Evolutionary conservation across 352 stramenopile species (phyloP).

Genomic region (Pythium vanterpoolii): DNA sequence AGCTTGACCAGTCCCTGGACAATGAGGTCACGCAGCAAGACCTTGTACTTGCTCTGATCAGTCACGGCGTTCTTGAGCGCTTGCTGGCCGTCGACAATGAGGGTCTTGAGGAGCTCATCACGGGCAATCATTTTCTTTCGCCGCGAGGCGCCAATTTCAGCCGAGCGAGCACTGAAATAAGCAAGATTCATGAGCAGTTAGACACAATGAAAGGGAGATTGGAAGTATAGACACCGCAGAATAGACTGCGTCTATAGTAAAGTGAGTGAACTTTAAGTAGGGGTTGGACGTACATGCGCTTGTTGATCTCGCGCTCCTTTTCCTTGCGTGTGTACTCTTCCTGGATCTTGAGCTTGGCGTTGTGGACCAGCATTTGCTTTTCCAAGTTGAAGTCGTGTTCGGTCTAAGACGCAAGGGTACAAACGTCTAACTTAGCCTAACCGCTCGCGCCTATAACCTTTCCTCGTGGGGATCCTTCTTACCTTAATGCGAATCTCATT

Average conservation of each 20-base stretch:
- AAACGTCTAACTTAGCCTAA: background rate
- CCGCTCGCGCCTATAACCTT: background rate
- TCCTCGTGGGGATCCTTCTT: background rate
- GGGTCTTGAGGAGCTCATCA: constrained; percentile 87
- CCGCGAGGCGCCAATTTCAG: constrained; percentile 93
- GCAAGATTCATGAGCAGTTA: background rate
- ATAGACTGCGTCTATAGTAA: background rate
- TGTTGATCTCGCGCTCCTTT: constrained; percentile 96
- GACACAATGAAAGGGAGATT: background rate
- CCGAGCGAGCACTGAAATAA: constrained; percentile 70
- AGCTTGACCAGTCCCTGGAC: constrained; percentile 99
- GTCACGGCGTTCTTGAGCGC: constrained; percentile 50
- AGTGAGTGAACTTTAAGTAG: background rate
- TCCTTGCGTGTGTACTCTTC: constrained; percentile 98
- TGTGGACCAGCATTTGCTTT: constrained; percentile 98
- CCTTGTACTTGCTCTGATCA: constrained; percentile 89
- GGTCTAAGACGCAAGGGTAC: constrained; percentile 67
- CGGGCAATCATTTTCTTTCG: constrained; percentile 97
- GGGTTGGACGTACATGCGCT: constrained; percentile 57
- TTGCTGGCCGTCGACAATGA: constrained; percentile 63
- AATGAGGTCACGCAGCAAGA: constrained; percentile 95
- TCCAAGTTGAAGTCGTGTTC: constrained; percentile 99
- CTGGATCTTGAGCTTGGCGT: constrained; percentile 97
- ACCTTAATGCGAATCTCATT: constrained; percentile 98
- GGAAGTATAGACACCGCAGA: background rate